phyloP scores from a whole-genome alignment of 2,329 filamentous ascomycete species.

The Fusarium gaditjirri region DNA sequence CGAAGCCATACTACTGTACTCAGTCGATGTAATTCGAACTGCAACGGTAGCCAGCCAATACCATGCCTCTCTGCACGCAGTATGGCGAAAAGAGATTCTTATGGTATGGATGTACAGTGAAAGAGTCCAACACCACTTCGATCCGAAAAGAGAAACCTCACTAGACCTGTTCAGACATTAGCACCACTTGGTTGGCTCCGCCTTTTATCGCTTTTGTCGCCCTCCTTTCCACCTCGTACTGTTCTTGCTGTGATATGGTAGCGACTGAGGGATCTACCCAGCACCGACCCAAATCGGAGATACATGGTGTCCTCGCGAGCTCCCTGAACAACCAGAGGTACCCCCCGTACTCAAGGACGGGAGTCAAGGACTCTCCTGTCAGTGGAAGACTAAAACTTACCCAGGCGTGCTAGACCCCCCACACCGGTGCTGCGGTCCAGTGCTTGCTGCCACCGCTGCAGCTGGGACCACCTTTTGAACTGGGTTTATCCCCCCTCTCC shows the following conservation, averaged over 20 bases:
- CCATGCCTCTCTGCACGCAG: neutral
- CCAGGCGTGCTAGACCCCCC: slow-evolving; percentile 23
- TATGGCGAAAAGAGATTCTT: neutral
- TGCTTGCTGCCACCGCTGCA: slow-evolving; percentile 32
- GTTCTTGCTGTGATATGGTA: slow-evolving; percentile 10
- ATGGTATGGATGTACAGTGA: neutral
- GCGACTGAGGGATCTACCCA: slow-evolving; percentile 32
- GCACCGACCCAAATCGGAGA: slow-evolving; percentile 28
- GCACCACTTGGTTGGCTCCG: slow-evolving; percentile 29
- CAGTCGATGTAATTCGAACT: neutral
- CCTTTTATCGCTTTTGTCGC: slow-evolving; percentile 39
- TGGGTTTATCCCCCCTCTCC: slow-evolving; percentile 30
- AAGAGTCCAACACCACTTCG: slow-evolving; percentile 7
- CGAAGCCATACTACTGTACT: neutral
- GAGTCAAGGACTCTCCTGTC: slow-evolving; percentile 20
- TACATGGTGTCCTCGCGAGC: slow-evolving; percentile 23
- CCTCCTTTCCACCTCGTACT: slow-evolving; percentile 35
- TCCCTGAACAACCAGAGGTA: slow-evolving; percentile 11
- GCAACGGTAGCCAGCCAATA: neutral
- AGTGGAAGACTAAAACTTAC: slow-evolving; percentile 10
- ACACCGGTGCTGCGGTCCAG: slow-evolving; percentile 24
- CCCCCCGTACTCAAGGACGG: neutral
- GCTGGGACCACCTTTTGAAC: slow-evolving; percentile 31
- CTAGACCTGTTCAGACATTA: slow-evolving; percentile 32
- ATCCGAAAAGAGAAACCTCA: slow-evolving; percentile 22